phyloP scores from a whole-genome alignment of 106 monocot genomes.

The Xerophyta viscosa region DNA sequence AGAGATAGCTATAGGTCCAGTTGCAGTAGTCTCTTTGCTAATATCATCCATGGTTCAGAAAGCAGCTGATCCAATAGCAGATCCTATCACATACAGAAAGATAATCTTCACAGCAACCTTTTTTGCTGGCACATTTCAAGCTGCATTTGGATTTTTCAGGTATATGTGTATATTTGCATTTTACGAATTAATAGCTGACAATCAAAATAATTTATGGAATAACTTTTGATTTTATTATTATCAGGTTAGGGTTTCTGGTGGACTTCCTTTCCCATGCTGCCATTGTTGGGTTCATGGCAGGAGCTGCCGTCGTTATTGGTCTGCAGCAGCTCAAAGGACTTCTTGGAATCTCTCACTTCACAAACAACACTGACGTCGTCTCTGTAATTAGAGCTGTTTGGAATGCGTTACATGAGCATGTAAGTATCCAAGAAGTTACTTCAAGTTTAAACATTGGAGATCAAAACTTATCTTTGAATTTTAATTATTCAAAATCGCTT shows the following conservation, averaged over 20 bases:
- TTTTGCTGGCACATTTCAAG: slow-evolving; percentile 76
- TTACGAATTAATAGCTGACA: too few species aligned
- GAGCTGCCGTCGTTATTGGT: slow-evolving; percentile 71
- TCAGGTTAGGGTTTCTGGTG: slow-evolving; percentile 75
- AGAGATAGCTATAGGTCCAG: slow-evolving; percentile 86
- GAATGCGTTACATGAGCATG: slow-evolving; percentile 33
- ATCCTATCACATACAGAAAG: slow-evolving; percentile 34
- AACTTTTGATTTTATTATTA: too few species aligned
- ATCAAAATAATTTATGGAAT: too few species aligned
- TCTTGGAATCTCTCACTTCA: slow-evolving; percentile 65
- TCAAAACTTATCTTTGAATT: too few species aligned
- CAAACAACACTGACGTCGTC: slow-evolving; percentile 70
- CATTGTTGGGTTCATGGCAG: slow-evolving; percentile 81
- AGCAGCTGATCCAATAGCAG: slow-evolving; percentile 44
- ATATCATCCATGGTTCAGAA: slow-evolving; percentile 57
- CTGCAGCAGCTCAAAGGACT: slow-evolving; percentile 80
- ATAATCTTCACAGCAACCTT: slow-evolving; percentile 76
- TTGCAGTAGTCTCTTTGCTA: slow-evolving; percentile 70
- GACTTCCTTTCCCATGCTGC: slow-evolving; percentile 84
- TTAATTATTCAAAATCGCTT: too few species aligned
- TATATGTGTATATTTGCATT: too few species aligned
- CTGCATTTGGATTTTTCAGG: slow-evolving; percentile 73
- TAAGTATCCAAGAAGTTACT: too few species aligned
- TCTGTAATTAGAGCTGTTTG: slow-evolving; percentile 63
- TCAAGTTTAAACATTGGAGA: too few species aligned